These are phyloP conservation scores for Tricholoma saponaceum DNA, from an alignment of 768 basidiomycete genomes.

Conservation along the genomic window DNA sequence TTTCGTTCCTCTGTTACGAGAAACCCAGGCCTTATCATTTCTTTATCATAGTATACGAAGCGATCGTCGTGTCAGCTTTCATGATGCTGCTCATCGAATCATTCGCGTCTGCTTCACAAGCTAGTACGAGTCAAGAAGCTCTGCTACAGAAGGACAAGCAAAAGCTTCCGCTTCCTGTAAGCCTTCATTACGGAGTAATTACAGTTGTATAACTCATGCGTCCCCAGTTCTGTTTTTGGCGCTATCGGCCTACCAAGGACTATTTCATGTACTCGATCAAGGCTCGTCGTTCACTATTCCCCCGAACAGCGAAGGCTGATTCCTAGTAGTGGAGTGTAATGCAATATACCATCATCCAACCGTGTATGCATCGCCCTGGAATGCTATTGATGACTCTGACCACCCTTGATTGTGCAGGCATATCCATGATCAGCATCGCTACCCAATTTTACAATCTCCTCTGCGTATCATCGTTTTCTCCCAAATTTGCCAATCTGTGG, in stretches of 20 bases:
- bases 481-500: conserved; percentile 61
- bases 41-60: background rate
- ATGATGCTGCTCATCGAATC: background rate
- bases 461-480: conserved; percentile 57
- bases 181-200: background rate
- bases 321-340: conserved; percentile 69
- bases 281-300: conserved; percentile 32
- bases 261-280: conserved; percentile 88
- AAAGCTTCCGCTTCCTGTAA: background rate
- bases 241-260: conserved; percentile 77
- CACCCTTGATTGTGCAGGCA: conserved; percentile 24
- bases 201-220: background rate
- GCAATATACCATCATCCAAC: conserved; percentile 77
- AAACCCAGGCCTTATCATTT: background rate
- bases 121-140: background rate
- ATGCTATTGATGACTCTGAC: background rate
- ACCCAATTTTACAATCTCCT: conserved; percentile 65
- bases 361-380: conserved; percentile 22
- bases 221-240: conserved; percentile 69
- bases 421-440: conserved; percentile 73
- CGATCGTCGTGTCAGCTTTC: background rate
- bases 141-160: background rate
- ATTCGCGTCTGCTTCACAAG: background rate
- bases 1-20: background rate
- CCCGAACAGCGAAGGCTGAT: background rate